Evolutionary conservation across 768 basidiomycete species (phyloP).

Genomic region (Kwoniella sp.): DNA sequence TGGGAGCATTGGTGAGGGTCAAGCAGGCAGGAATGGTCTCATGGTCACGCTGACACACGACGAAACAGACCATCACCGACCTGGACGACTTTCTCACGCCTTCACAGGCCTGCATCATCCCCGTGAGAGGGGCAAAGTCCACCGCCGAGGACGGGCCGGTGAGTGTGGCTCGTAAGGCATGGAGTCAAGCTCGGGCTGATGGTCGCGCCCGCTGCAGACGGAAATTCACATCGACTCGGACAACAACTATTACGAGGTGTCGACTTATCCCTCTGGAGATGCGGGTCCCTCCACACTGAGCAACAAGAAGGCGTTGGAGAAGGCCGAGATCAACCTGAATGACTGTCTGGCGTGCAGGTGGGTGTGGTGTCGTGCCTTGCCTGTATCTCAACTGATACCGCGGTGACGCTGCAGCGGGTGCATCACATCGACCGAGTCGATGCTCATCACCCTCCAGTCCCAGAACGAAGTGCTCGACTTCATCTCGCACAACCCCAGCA

Average conservation of each 20-base stretch:
- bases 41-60: too few species aligned
- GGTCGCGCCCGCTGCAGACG: slow-evolving; percentile 58
- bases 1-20: slow-evolving; percentile 77
- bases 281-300: slow-evolving; percentile 31
- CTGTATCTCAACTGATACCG: too few species aligned
- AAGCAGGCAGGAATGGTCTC: slow-evolving; percentile 3
- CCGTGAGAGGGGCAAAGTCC: slow-evolving; percentile 59
- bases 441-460: slow-evolving; percentile 91
- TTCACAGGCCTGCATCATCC: slow-evolving; percentile 95
- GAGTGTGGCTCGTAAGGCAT: background rate
- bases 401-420: slow-evolving; percentile 93
- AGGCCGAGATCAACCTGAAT: slow-evolving; percentile 92
- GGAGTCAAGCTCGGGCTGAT: background rate
- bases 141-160: slow-evolving; percentile 24
- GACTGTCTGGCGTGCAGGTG: slow-evolving; percentile 98
- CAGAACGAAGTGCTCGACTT: slow-evolving; percentile 85
- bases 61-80: slow-evolving; percentile 73
- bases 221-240: slow-evolving; percentile 82
- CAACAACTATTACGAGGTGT: slow-evolving; percentile 84
- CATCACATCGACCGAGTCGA: slow-evolving; percentile 96
- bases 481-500: slow-evolving; percentile 54
- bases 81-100: slow-evolving; percentile 96
- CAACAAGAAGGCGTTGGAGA: slow-evolving; percentile 64
- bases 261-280: slow-evolving; percentile 29
- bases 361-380: slow-evolving; percentile 30